These are phyloP conservation scores for Lojkania enalia DNA, from an alignment of 2,329 filamentous ascomycete genomes.

Conservation along the genomic window DNA sequence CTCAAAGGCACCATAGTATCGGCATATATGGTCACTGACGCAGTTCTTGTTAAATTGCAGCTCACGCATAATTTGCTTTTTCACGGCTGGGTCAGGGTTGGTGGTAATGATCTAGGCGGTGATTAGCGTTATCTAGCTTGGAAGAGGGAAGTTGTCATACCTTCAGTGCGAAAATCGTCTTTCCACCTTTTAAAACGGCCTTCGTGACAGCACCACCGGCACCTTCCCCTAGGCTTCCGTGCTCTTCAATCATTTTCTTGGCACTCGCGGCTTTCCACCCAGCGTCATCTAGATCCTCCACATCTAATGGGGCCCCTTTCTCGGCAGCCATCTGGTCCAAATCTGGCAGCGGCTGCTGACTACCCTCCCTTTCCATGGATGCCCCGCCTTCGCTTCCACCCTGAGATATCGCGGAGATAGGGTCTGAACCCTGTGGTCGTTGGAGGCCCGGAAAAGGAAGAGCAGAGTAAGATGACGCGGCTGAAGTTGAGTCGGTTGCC, in stretches of 20 bases:
- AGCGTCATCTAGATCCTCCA: constrained; percentile 92
- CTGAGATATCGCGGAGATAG: constrained; percentile 85
- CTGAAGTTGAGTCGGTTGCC: constrained; percentile 79
- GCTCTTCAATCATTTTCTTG: constrained; percentile 83
- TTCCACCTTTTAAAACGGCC: constrained; percentile 85
- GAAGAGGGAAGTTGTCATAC: constrained; percentile 55
- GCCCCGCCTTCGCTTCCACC: constrained; percentile 68
- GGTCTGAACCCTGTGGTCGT: constrained; percentile 70
- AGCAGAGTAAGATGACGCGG: constrained; percentile 79
- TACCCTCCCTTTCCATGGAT: constrained; percentile 79
- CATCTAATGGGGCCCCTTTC: constrained; percentile 80
- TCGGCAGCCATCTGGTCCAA: constrained; percentile 82
- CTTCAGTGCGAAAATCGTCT: constrained; percentile 95
- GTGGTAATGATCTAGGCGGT: constrained; percentile 80
- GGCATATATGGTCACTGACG: constrained; percentile 92
- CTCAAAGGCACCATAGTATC: constrained; percentile 96
- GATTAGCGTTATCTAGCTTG: constrained; percentile 1
- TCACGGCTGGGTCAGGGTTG: constrained; percentile 95
- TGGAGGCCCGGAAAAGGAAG: constrained; percentile 76
- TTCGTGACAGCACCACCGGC: constrained; percentile 94
- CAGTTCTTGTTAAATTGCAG: constrained; percentile 98
- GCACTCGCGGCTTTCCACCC: constrained; percentile 92
- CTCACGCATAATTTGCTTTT: constrained; percentile 97
- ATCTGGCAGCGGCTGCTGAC: constrained; percentile 73
- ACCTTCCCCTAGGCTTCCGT: constrained; percentile 89